Evolutionary conservation across 2,329 filamentous ascomycete genomes (phyloP), one percentile per base, ranked within the genome.

Genomic region (Aspergillus arachidicola): DNA sequence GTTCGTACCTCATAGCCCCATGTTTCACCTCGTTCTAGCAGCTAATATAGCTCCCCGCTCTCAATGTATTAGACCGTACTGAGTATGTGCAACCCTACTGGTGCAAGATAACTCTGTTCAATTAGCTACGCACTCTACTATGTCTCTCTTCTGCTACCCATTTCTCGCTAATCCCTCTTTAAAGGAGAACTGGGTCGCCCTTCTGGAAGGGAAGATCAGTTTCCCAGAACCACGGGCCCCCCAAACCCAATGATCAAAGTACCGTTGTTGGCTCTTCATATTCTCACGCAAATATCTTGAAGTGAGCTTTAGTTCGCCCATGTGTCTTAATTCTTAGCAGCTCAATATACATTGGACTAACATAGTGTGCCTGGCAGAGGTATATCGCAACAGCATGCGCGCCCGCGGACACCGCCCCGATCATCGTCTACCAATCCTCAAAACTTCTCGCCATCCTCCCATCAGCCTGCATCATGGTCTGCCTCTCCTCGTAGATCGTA

Each of bases 251-350:
- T 75, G 89, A 91, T 70, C 81, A 88, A 57, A 87, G 84, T 72
- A 86, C 94, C 65, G 91, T 99, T 41, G 91, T 98, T 64, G 95
- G 95, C 70, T 95, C 95, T 61, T 91, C 94, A 53, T 99, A 99
- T 77, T 98, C 95, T 16, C 95, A 99, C 79, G 92, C 94, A 32
- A 94, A 98, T 80, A 92, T 97, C 75, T 85, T 97, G 71, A 96
- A 94, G 79, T 91, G 94, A 63, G 64, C 63, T 57, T n/a, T 32
- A 16, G 19, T n/a, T n/a, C 28, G 48, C 48, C 19, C 19, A 32
- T 51, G 28, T 30, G 11, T 32, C 46, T 30, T 50, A 51, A 30
- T 19, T n/a, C 11, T 51, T 11, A 6, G 10, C 11, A 26, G 7
- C 21, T 26, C n/a, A 38, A 36, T 12, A 36, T 38, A 55, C 21